Evolutionary conservation across 108 stramenopile genomes (phyloP), one percentile per base, ranked within the genome.

Genomic region (Discostella pseudostelligera): DNA sequence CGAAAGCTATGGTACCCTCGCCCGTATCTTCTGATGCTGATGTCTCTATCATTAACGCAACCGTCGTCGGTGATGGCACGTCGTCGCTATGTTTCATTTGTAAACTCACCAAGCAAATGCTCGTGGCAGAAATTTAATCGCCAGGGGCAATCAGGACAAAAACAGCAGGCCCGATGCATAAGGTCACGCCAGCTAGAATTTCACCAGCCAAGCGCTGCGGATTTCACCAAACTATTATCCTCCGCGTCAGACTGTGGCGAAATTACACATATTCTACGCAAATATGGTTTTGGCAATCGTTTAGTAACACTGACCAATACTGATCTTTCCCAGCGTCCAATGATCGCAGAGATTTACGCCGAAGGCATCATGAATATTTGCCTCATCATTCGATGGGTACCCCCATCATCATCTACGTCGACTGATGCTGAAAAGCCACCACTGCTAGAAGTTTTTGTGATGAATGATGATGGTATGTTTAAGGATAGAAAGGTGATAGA

Each of bases 261-360:
- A 17, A 9, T 72, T 16, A 32, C 46, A 29, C 21, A 56, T 12
- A 58, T 63, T 19, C 39, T 72, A 6, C 46, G 21, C 48, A 58
- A 55, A 48, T 64, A 51, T 50, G 71, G 71, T 8, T 72, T 72
- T 50, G 62, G 62, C 0, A 48, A 24, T 26, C 71, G 71, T 0
- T 16, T 72, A 17, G 29, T 72, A 19, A 37, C 56, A 16, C 25
- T 72, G 21, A 32, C 46, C 21, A 25, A 47, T 57, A 43, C 13
- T 47, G 28, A 63, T 49, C 59, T 72, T 4, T 48, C 39, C 12
- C 28, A 46, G 20, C 22, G 62, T 43, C 59, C 65, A 26, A 28
- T 74, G 16, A 65, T 65, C 39, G 78, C 77, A n/a, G 82, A 83
- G 53, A 39, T 83, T 35, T 79, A 72, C 39, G 61, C 67, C 14